A percentile compares a stretch with the other conserved stretches of the same genome.
These are phyloP conservation scores for Cladorrhinum samala DNA, from an alignment of 495 filamentous ascomycete genomes.

Conservation along the genomic window DNA sequence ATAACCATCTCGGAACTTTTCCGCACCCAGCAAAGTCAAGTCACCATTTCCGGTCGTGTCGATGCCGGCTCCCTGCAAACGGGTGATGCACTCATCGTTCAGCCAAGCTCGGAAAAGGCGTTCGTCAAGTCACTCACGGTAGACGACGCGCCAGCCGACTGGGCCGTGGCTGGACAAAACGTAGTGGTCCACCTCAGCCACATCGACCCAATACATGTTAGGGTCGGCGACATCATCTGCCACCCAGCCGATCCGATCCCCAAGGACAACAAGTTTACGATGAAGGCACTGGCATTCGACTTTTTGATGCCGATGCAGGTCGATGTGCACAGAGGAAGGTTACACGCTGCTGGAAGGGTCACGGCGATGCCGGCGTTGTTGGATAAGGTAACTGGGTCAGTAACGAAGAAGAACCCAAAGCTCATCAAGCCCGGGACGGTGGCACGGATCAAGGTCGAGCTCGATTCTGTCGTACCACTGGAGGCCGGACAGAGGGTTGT, in stretches of 20 bases:
- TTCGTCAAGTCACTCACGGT: conserved; percentile 71
- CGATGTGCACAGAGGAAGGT: conserved; percentile 77
- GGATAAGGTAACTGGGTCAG: conserved; percentile 64
- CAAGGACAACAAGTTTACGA: conserved; percentile 61
- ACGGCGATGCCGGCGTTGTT: conserved; percentile 60
- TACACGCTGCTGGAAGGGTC: conserved; percentile 74
- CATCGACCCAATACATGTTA: conserved; percentile 76
- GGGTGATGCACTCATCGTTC: conserved; percentile 71
- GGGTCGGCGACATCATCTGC: conserved; percentile 79
- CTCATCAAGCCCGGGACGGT: conserved; percentile 68
- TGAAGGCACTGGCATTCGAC: conserved; percentile 85
- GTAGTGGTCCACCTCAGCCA: conserved; percentile 75
- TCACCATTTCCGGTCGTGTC: conserved; percentile 80
- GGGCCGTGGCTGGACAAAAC: conserved; percentile 95
- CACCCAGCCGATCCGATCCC: conserved; percentile 58
- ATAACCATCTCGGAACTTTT: conserved; percentile 72
- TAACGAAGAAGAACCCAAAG: conserved; percentile 77
- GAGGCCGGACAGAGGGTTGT: conserved; percentile 74
- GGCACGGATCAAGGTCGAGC: conserved; percentile 59
- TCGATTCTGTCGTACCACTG: conserved; percentile 70
- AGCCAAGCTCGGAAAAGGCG: conserved; percentile 75
- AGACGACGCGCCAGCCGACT: conserved; percentile 65
- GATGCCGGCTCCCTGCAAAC: conserved; percentile 77
- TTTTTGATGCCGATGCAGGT: conserved; percentile 80
- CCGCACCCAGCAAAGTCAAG: conserved; percentile 64